phyloP scores from a whole-genome alignment of 495 filamentous ascomycete species.

The Penicillium angulare region DNA sequence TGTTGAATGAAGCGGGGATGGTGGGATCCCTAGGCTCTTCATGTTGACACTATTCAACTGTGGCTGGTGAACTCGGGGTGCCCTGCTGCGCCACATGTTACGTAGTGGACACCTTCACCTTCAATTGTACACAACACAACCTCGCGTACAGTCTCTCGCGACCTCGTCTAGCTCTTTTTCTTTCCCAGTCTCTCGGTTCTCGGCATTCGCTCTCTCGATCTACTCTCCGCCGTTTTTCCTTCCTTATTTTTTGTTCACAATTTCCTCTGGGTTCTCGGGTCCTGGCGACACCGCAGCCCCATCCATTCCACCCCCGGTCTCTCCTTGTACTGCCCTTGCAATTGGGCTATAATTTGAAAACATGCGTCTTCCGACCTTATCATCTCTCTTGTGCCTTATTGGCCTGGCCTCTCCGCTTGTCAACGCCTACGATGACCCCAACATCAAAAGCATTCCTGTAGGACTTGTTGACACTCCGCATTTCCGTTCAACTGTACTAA shows the following conservation, averaged over 20 bases:
- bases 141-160: background rate
- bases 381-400: conserved; percentile 38
- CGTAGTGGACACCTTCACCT: conserved; percentile 36
- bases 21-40: background rate
- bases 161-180: too few relatives aligned
- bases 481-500: conserved; percentile 19
- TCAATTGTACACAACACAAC: conserved; percentile 3
- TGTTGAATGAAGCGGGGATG: background rate
- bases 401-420: conserved; percentile 33
- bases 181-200: background rate
- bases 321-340: conserved; percentile 20
- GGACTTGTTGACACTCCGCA: conserved; percentile 12
- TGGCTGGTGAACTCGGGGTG: conserved; percentile 30
- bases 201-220: conserved; percentile 15
- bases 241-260: conserved; percentile 13
- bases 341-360: conserved; percentile 24
- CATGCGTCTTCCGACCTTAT: conserved; percentile 42
- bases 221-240: conserved; percentile 11
- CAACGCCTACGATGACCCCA: conserved; percentile 36
- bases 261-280: conserved; percentile 21
- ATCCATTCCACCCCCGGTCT: conserved; percentile 24
- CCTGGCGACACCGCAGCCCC: conserved; percentile 29
- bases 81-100: conserved; percentile 25
- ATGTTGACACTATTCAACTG: background rate
- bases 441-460: conserved; percentile 60